Evolutionary conservation across 2,329 filamentous ascomycete species (phyloP).

Genomic region (Trichoderma sp.): DNA sequence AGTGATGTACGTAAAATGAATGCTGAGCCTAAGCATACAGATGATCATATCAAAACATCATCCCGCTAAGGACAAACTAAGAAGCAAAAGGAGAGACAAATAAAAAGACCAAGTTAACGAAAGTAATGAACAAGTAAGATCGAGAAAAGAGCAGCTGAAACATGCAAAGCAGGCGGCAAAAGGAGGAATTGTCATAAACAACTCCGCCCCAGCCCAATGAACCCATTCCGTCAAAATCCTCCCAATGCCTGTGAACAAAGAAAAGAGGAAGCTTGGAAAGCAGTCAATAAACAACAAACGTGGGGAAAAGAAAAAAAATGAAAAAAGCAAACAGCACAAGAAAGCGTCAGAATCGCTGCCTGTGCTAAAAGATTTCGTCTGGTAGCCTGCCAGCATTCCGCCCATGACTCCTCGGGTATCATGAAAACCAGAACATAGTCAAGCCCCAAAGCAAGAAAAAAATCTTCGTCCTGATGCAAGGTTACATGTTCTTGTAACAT

Average conservation of each 20-base stretch:
- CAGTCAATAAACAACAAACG: background rate
- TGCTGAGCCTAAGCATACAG: slow-evolving; percentile 2
- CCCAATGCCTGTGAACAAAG: background rate
- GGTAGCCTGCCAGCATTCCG: slow-evolving; percentile 20
- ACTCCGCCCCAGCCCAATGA: background rate
- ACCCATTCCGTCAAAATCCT: background rate
- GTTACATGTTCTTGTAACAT: slow-evolving; percentile 27
- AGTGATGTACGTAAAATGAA: background rate
- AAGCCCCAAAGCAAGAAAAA: slow-evolving; percentile 29
- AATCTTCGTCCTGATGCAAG: slow-evolving; percentile 28
- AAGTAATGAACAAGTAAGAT: background rate
- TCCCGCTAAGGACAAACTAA: background rate
- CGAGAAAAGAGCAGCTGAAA: background rate
- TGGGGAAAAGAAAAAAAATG: background rate
- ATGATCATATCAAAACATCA: background rate
- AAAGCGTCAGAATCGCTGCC: background rate
- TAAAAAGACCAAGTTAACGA: background rate
- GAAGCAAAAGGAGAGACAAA: background rate
- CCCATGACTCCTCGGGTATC: slow-evolving; percentile 34
- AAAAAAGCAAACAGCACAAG: background rate
- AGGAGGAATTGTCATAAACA: background rate
- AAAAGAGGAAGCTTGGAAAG: background rate
- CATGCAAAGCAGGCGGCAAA: slow-evolving; percentile 4
- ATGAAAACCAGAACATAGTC: slow-evolving; percentile 33
- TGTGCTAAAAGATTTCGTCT: background rate